Conservation (phyloP, 495 filamentous ascomycete genomes). For the Xanthoparmelia taractica region DNA sequence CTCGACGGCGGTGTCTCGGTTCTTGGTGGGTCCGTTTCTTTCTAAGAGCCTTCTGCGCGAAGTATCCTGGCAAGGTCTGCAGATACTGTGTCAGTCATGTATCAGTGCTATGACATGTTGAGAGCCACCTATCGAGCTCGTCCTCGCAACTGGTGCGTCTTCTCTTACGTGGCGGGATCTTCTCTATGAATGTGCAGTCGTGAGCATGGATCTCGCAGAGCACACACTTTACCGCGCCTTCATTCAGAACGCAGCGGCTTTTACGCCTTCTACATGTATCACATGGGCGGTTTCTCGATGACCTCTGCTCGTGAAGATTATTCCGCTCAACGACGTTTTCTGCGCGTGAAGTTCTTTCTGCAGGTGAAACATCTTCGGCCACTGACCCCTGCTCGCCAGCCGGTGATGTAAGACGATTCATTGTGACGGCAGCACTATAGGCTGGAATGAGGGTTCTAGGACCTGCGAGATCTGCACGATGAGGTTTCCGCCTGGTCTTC, state of each 20-base stretch:
- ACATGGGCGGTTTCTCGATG: slow-evolving; percentile 34
- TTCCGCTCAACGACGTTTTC: neutral
- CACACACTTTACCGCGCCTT: slow-evolving; percentile 54
- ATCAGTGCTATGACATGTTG: neutral
- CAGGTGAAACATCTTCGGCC: neutral
- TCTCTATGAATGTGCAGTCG: slow-evolving; percentile 56
- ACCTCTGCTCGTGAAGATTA: slow-evolving; percentile 16
- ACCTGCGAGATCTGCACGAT: neutral
- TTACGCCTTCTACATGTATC: slow-evolving; percentile 62
- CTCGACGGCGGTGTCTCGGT: slow-evolving; percentile 20
- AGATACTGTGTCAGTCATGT: neutral
- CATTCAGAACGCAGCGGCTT: slow-evolving; percentile 66
- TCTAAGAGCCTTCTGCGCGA: slow-evolving; percentile 5
- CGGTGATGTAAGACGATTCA: neutral
- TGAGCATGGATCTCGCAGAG: slow-evolving; percentile 54
- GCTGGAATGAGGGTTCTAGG: neutral
- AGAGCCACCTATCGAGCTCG: slow-evolving; percentile 4
- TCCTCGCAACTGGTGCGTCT: slow-evolving; percentile 31
- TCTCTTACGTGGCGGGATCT: slow-evolving; percentile 55
- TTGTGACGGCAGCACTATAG: neutral
- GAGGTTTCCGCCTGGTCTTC: neutral
- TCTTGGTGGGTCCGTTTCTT: neutral
- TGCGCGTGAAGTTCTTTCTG: neutral
- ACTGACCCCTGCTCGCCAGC: neutral
- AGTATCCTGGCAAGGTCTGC: slow-evolving; percentile 5